These are phyloP conservation scores for Pseudevernia furfuracea DNA, from an alignment of 495 filamentous ascomycete species.

Conservation along the genomic window DNA sequence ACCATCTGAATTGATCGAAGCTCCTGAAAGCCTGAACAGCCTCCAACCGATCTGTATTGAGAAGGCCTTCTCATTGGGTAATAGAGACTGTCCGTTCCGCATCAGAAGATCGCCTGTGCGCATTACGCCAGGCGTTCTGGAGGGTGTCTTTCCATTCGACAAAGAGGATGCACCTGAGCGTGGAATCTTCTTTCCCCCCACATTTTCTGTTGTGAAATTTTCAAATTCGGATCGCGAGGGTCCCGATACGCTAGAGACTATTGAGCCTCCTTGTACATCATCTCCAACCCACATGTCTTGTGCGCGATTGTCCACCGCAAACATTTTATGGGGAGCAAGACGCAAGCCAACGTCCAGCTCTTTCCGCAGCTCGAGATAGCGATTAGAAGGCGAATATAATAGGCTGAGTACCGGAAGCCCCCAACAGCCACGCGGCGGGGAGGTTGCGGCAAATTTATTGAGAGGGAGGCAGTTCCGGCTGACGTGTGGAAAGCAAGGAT, in stretches of 20 bases:
- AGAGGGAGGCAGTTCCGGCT: slow-evolving; percentile 8
- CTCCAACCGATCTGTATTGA: slow-evolving; percentile 91
- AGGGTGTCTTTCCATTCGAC: slow-evolving; percentile 12
- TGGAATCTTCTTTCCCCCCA: slow-evolving; percentile 8
- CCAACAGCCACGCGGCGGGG: background rate
- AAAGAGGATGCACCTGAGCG: slow-evolving; percentile 1
- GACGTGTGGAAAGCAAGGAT: slow-evolving; percentile 11
- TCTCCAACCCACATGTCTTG: slow-evolving; percentile 22
- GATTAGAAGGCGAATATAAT: too few relatives aligned
- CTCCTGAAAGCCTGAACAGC: slow-evolving; percentile 88
- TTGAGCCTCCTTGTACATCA: slow-evolving; percentile 15
- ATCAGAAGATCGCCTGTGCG: slow-evolving; percentile 14
- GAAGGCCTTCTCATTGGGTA: slow-evolving; percentile 66
- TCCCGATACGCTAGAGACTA: slow-evolving; percentile 11
- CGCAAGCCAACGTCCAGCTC: background rate
- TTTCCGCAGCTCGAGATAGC: background rate
- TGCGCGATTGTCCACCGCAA: slow-evolving; percentile 9
- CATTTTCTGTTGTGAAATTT: slow-evolving; percentile 16
- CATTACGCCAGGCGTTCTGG: slow-evolving; percentile 21
- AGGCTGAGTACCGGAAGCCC: background rate
- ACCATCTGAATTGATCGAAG: slow-evolving; percentile 94
- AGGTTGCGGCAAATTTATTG: background rate
- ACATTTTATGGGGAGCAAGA: background rate
- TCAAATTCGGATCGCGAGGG: slow-evolving; percentile 15
- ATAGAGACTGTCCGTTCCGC: slow-evolving; percentile 18